phyloP scores from a whole-genome alignment of 257 asterid genomes.

The Thymus mandschuricus region DNA sequence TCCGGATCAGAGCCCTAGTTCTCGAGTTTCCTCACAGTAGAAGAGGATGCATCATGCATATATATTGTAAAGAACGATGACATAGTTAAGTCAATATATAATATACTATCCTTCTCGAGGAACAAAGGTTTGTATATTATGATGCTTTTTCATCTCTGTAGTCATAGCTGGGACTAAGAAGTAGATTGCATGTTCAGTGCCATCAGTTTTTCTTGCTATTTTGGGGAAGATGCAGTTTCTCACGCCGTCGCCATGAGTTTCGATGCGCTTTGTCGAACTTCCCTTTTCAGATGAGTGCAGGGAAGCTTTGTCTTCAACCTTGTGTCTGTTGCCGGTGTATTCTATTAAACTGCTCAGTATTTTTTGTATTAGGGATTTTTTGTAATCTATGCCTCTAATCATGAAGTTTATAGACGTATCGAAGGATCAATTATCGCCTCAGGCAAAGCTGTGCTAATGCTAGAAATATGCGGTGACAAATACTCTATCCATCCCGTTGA shows the following conservation, averaged over 20 bases:
- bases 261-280: neutral
- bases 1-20: constrained; percentile 45
- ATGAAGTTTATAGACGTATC: too few species aligned
- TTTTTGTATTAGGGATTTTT: too few species aligned
- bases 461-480: too few species aligned
- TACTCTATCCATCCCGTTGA: too few species aligned
- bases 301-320: neutral
- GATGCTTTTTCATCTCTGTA: constrained; percentile 6
- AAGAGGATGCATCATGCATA: constrained; percentile 15
- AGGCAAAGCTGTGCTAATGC: too few species aligned
- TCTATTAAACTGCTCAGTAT: neutral
- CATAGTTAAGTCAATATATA: constrained; percentile 12
- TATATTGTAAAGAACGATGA: constrained; percentile 20
- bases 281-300: neutral
- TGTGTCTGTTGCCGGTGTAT: neutral
- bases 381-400: too few species aligned
- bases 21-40: constrained; percentile 1
- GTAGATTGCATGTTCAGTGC: constrained; percentile 2
- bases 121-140: constrained; percentile 3
- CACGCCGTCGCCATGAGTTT: neutral
- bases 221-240: neutral
- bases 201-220: neutral
- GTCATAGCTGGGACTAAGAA: neutral
- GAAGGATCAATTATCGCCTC: too few species aligned
- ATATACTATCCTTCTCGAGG: neutral